Percentiles rank a stretch among this genome's conserved stretches.
phyloP scores from a whole-genome alignment of 1,284 basidiomycete genomes.

The Irpex rosettiformis region DNA sequence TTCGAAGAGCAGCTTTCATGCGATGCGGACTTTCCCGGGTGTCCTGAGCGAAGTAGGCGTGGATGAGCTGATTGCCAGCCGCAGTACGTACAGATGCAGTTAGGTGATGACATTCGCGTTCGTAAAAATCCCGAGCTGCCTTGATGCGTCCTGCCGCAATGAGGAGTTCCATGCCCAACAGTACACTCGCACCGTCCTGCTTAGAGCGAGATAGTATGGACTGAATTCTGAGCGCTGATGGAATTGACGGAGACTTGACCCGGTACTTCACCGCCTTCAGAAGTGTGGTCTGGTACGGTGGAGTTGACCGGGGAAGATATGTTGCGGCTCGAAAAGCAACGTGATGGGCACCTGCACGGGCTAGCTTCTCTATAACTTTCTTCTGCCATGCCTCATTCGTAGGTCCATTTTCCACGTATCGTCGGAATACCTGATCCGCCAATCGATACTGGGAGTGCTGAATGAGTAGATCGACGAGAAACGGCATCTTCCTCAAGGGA shows the following conservation, averaged over 20 bases:
- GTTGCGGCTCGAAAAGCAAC: neutral
- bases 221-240: neutral
- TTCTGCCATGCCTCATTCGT: neutral
- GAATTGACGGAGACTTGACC: too few relatives aligned
- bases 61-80: constrained; percentile 55
- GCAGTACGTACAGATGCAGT: constrained; percentile 33
- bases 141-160: constrained; percentile 6
- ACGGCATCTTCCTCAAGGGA: neutral
- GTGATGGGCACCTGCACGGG: constrained; percentile 1
- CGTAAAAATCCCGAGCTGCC: constrained; percentile 2
- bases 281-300: neutral
- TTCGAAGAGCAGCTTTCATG: constrained; percentile 38
- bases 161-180: neutral
- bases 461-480: neutral
- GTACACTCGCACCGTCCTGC: neutral
- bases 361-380: neutral
- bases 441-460: constrained; percentile 3
- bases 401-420: neutral
- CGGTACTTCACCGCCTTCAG: neutral
- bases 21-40: constrained; percentile 29
- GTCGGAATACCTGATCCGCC: neutral
- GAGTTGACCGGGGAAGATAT: neutral
- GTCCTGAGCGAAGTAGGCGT: constrained; percentile 33
- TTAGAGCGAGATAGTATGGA: neutral
- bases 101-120: constrained; percentile 20